Evolutionary conservation across 495 filamentous ascomycete species (phyloP).

Genomic region (Hypoxylon perforatum): DNA sequence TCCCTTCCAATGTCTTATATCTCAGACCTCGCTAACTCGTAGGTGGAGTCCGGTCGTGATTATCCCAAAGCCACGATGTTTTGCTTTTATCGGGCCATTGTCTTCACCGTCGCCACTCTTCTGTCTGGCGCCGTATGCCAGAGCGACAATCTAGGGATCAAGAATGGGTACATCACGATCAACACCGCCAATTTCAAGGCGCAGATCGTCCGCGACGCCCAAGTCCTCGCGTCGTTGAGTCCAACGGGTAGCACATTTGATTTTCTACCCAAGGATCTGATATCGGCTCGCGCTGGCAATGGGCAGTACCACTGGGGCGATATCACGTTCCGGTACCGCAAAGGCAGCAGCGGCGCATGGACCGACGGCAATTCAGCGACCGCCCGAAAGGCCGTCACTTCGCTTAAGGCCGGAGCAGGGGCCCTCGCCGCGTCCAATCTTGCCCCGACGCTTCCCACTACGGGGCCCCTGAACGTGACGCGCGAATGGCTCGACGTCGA

Average conservation of each 20-base stretch:
- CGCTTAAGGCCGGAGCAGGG: slow-evolving; percentile 26
- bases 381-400: slow-evolving; percentile 45
- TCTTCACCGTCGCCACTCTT: slow-evolving; percentile 51
- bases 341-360: slow-evolving; percentile 46
- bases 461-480: slow-evolving; percentile 51
- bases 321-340: slow-evolving; percentile 60
- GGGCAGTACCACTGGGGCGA: slow-evolving; percentile 65
- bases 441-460: slow-evolving; percentile 43
- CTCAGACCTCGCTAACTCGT: neutral
- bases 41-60: neutral
- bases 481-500: slow-evolving; percentile 55
- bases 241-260: slow-evolving; percentile 54
- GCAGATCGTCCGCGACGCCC: slow-evolving; percentile 49
- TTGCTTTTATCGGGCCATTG: slow-evolving; percentile 4
- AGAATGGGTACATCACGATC: slow-evolving; percentile 49
- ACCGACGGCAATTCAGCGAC: slow-evolving; percentile 51
- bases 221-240: slow-evolving; percentile 56
- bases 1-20: neutral
- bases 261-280: slow-evolving; percentile 60
- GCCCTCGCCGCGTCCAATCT: slow-evolving; percentile 50
- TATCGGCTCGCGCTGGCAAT: slow-evolving; percentile 53
- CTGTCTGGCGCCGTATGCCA: slow-evolving; percentile 47
- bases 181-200: slow-evolving; percentile 53
- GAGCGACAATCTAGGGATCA: slow-evolving; percentile 46
- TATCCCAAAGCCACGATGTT: slow-evolving; percentile 26